A percentile compares a stretch with the other conserved stretches of the same genome.
phyloP scores from a whole-genome alignment of 768 basidiomycete species.

The Lactifluus hygrophoroides region DNA sequence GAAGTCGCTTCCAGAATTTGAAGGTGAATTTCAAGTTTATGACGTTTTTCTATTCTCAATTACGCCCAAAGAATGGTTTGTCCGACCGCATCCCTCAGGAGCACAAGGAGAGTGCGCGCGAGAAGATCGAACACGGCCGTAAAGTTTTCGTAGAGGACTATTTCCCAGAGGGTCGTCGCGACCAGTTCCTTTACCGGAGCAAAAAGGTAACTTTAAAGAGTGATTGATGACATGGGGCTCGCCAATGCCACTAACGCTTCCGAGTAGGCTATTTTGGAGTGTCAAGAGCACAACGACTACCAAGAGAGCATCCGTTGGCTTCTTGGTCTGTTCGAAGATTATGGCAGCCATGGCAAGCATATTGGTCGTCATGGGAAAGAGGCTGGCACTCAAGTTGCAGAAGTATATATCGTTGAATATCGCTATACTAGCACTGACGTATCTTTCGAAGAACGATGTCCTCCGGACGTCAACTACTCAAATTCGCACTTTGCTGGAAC shows the following conservation, averaged over 20 bases:
- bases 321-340: constrained; percentile 52
- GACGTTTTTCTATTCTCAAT: neutral
- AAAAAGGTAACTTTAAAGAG: constrained; percentile 80
- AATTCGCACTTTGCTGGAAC: constrained; percentile 77
- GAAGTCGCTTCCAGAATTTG: constrained; percentile 26
- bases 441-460: constrained; percentile 37
- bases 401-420: constrained; percentile 22
- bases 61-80: constrained; percentile 30
- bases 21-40: constrained; percentile 22
- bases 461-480: constrained; percentile 51
- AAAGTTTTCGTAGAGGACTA: constrained; percentile 72
- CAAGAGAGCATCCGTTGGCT: constrained; percentile 76
- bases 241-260: neutral
- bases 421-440: constrained; percentile 18
- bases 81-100: constrained; percentile 57
- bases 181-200: constrained; percentile 86
- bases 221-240: too few species aligned
- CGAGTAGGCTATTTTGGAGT: constrained; percentile 70
- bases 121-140: constrained; percentile 49
- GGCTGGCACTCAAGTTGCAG: constrained; percentile 13
- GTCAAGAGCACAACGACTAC: constrained; percentile 88
- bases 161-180: constrained; percentile 84
- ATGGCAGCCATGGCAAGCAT: constrained; percentile 43
- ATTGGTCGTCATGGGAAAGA: constrained; percentile 31
- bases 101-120: constrained; percentile 49